These are phyloP conservation scores for Rhizopogon vulgaris DNA, from an alignment of 768 basidiomycete genomes.

Conservation along the genomic window DNA sequence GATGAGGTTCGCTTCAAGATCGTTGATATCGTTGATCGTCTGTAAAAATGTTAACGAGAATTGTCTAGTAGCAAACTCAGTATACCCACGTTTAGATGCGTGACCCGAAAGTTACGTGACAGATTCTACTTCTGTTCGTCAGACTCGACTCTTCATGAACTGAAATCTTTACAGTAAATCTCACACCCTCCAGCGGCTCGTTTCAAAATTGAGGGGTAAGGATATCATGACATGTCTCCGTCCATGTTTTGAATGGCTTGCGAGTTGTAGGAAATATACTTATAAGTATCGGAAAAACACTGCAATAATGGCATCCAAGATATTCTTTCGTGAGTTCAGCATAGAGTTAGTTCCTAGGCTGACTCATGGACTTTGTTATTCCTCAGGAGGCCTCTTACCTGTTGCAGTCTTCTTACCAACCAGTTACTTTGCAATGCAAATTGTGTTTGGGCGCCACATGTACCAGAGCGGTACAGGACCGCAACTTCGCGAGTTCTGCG, in stretches of 20 bases:
- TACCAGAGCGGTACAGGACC: constrained; percentile 6
- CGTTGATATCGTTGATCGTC: too few species aligned
- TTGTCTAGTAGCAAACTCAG: too few species aligned
- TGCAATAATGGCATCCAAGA: background rate
- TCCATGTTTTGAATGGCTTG: background rate
- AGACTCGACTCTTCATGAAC: too few species aligned
- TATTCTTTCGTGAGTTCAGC: background rate
- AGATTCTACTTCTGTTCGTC: too few species aligned
- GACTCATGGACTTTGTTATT: background rate
- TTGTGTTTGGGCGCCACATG: constrained; percentile 11
- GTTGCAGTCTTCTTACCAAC: constrained; percentile 15
- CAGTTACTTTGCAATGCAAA: constrained; percentile 3
- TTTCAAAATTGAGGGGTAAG: background rate
- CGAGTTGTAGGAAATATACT: background rate
- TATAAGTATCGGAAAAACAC: background rate
- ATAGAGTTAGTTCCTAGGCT: background rate
- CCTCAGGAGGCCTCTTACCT: constrained; percentile 13
- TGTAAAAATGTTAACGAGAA: too few species aligned
- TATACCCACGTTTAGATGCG: too few species aligned
- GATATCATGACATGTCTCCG: background rate
- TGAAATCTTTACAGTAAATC: too few species aligned
- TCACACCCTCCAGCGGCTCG: too few species aligned
- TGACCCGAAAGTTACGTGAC: too few species aligned
- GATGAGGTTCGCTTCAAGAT: too few species aligned
- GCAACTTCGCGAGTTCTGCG: constrained; percentile 29